These are phyloP conservation scores for Dissophora globulifera DNA, from an alignment of 192 early-diverging fungal species.

Conservation along the genomic window DNA sequence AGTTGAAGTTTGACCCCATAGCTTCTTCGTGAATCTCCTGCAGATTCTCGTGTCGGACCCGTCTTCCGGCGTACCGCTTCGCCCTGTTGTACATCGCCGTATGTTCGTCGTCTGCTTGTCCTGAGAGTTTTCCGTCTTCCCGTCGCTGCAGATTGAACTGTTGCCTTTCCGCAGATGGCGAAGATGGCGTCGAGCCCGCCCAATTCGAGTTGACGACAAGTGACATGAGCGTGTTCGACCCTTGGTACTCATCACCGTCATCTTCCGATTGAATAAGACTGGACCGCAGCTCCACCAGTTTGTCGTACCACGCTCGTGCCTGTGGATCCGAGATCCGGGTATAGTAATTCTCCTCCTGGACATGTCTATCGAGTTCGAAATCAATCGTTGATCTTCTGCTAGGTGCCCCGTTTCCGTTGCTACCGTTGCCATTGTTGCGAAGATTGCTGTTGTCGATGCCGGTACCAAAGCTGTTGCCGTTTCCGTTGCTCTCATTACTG, in stretches of 20 bases:
- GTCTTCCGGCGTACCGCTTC: constrained; percentile 9
- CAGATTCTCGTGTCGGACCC: constrained; percentile 10
- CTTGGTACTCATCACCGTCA: constrained; percentile 24
- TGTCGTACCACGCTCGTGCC: constrained; percentile 57
- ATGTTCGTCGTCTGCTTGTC: constrained; percentile 1
- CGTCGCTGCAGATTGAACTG: not conserved
- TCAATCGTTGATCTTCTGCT: constrained; percentile 40
- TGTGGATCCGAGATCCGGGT: constrained; percentile 52
- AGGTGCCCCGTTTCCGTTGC: not conserved
- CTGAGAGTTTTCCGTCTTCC: not conserved
- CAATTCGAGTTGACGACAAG: constrained; percentile 40
- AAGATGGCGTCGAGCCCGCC: not conserved
- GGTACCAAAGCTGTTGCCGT: too few species aligned
- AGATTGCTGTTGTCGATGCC: too few species aligned
- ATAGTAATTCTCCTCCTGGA: constrained; percentile 59
- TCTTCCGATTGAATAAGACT: constrained; percentile 49
- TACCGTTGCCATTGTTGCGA: not conserved
- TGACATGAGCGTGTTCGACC: constrained; percentile 49
- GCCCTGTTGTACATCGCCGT: constrained; percentile 8
- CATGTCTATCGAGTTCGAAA: constrained; percentile 58
- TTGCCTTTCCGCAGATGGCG: not conserved
- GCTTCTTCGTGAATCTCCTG: constrained; percentile 12
- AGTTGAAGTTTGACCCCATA: not conserved
- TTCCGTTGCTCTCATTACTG: too few species aligned
- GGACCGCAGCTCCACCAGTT: constrained; percentile 47